phyloP scores from a whole-genome alignment of 352 stramenopile genomes.

The Elongisporangium prolatum region DNA sequence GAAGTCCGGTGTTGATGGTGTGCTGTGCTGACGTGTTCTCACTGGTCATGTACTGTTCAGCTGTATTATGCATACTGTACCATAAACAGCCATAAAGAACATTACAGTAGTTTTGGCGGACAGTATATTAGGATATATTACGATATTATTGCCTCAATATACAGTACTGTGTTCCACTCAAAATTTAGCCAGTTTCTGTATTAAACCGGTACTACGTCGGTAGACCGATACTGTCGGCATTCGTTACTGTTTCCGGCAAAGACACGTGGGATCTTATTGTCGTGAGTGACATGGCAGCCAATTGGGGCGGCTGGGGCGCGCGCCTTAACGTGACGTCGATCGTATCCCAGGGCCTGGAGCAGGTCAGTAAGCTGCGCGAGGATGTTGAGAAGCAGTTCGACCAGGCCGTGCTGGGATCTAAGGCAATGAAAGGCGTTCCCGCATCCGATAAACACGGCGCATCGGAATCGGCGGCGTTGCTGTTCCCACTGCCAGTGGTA shows the following conservation, averaged over 20 bases:
- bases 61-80: too few relatives aligned
- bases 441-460: background rate
- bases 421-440: constrained; percentile 6
- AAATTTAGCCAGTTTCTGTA: background rate
- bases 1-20: too few relatives aligned
- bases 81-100: too few relatives aligned
- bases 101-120: background rate
- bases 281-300: background rate
- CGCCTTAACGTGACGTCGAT: constrained; percentile 81
- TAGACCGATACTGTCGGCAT: background rate
- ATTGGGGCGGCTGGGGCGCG: constrained; percentile 57
- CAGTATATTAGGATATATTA: background rate
- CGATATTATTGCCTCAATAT: background rate
- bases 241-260: background rate
- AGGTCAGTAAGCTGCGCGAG: constrained; percentile 77
- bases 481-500: background rate
- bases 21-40: too few relatives aligned
- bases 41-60: too few relatives aligned
- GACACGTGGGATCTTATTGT: background rate
- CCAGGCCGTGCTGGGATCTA: constrained; percentile 48
- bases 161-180: too few relatives aligned
- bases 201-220: background rate
- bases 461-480: background rate
- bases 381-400: constrained; percentile 89
- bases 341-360: constrained; percentile 79